Conservation (phyloP, 768 basidiomycete species). For the Coprinopsis marcescibilis region DNA sequence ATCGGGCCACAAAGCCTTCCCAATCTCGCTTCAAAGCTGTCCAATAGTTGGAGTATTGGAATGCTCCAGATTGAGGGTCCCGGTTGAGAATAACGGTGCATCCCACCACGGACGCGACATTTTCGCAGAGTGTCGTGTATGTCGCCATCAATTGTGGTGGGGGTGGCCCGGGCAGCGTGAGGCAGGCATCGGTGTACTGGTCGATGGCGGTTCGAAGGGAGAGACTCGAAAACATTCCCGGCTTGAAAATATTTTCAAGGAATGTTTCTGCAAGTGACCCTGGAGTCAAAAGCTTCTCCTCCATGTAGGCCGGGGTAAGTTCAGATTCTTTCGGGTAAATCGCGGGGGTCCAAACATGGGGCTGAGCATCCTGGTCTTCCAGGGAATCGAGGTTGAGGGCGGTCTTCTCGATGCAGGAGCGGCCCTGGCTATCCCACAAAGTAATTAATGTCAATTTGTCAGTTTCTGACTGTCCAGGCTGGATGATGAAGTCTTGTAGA, state of each 20-base stretch:
- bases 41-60: slow-evolving; percentile 76
- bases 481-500: slow-evolving; percentile 70
- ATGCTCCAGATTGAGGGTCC: slow-evolving; percentile 74
- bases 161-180: slow-evolving; percentile 54
- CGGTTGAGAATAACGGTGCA: slow-evolving; percentile 71
- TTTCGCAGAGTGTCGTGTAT: slow-evolving; percentile 65
- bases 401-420: slow-evolving; percentile 59
- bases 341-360: slow-evolving; percentile 47
- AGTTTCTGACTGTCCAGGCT: slow-evolving; percentile 17
- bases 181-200: slow-evolving; percentile 71
- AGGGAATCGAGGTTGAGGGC: slow-evolving; percentile 37
- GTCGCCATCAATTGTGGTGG: slow-evolving; percentile 53
- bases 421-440: slow-evolving; percentile 79
- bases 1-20: slow-evolving; percentile 92
- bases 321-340: slow-evolving; percentile 67
- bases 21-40: slow-evolving; percentile 85
- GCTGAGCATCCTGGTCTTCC: slow-evolving; percentile 22
- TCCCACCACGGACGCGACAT: slow-evolving; percentile 81
- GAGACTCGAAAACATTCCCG: slow-evolving; percentile 80
- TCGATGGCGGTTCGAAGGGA: slow-evolving; percentile 80
- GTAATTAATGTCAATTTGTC: slow-evolving; percentile 45
- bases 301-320: slow-evolving; percentile 81
- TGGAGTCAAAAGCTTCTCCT: slow-evolving; percentile 67
- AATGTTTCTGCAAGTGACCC: slow-evolving; percentile 76
- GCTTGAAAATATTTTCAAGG: slow-evolving; percentile 76